phyloP scores from a whole-genome alignment of 345 rosid genomes.

The Salix brachista region DNA sequence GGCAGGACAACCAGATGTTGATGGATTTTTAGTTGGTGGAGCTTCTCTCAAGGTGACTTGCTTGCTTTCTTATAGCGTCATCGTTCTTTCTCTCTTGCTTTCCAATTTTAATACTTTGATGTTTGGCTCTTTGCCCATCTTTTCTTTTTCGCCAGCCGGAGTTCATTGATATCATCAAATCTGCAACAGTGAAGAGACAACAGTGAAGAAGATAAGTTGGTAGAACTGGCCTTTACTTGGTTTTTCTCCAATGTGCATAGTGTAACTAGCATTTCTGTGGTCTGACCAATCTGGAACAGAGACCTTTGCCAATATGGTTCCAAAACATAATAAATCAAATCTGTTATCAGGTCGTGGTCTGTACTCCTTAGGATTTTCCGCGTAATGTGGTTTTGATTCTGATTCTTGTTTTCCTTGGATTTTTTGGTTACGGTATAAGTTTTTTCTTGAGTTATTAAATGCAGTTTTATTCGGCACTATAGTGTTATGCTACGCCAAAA shows the following conservation, averaged over 20 bases:
- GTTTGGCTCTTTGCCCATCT: background rate
- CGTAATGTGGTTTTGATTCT: background rate
- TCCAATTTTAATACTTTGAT: background rate
- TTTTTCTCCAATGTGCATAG: background rate
- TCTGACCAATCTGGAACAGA: background rate
- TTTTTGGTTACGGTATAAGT: background rate
- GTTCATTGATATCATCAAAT: slow-evolving; percentile 59
- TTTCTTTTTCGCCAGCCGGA: slow-evolving; percentile 38
- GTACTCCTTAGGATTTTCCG: background rate
- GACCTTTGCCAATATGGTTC: background rate
- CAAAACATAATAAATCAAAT: background rate
- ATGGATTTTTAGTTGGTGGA: slow-evolving; percentile 80
- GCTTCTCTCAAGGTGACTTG: slow-evolving; percentile 62
- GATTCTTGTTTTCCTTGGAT: background rate
- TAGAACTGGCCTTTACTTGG: background rate
- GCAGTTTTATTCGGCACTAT: background rate
- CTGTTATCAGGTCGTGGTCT: background rate
- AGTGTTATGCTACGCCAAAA: background rate
- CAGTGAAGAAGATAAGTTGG: slow-evolving; percentile 13
- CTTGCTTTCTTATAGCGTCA: background rate
- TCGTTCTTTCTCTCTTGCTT: background rate
- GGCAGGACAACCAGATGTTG: slow-evolving; percentile 58
- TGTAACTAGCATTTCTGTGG: background rate
- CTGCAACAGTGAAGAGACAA: slow-evolving; percentile 48
- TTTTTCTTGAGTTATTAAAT: background rate